Base-by-base conservation (phyloP, 2,329 filamentous ascomycete species). In the Penicillium sp. region DNA sequence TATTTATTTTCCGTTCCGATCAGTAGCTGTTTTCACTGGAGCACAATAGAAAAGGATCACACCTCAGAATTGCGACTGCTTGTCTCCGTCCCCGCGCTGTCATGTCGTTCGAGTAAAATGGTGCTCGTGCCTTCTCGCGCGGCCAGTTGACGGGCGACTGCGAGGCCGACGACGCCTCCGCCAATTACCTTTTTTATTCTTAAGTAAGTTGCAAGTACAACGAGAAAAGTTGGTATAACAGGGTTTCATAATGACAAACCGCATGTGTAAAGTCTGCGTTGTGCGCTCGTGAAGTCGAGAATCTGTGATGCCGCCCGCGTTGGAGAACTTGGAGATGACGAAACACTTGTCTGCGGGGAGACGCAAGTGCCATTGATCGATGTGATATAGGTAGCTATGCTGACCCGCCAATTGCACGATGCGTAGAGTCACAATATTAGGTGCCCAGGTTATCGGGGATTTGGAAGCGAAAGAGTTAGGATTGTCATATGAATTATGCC, bases 31-130 rank as follows among this genome's bases (percentile, higher is more conserved):
- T 11, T 24, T 7, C 4, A n/a, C 20, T 18, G 18, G 14, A 28
- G 24, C 6, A 24, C 12, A 28, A 24, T 26, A 20, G 2, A 16
- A 11, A 28, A 18, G 11, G 1, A 38, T 40, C 62, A 57, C 66
- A 84, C 83, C 81, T 97, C 92, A 68, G 89, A 93, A 77, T 96
- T 97, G 63, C 92, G 86, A 62, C 88, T 90, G 61, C 88, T 92
- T 0, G 91, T 96, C 76, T 97, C 92, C 26, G 85, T 93, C 50
- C 92, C 92, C 24, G 89, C 80, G 51, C 82, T 79, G 21, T 79
- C 73, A 77, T 96, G 89, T 24, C 89, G 85, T 74, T 97, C 92
- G 1, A 97, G 84, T 54, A 96, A 78, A 12, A 96, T 80, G 0
- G 90, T 93, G 2, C 83, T 84, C 5, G 81, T 80, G 20, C 79